Base-by-base conservation (phyloP, 208 protist genomes). In the Trypanosoma scelopori region DNA sequence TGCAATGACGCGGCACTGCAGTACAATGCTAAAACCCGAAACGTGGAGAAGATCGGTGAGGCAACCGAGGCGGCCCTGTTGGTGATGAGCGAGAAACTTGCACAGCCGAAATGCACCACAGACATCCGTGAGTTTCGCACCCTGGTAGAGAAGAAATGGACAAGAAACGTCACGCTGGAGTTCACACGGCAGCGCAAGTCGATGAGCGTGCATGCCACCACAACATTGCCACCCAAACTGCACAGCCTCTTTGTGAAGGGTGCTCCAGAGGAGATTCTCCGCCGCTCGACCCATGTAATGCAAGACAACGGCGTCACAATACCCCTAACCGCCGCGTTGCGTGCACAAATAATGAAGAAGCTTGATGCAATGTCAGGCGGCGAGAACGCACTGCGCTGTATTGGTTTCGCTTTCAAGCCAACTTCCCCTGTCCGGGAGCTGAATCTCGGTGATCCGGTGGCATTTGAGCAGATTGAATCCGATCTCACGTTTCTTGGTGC, bases 131-230 rank as follows among this genome's bases (percentile, higher is more conserved):
- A 27, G 5, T 89, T 73, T 39, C 60, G 78, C 15, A 59, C 30
- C 5, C 23, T 53, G 18, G 82, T 67, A 18, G 63, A 65, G 20
- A 0, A 50, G 1, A 64, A 74, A 41, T 90, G 88, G 82, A 70
- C 68, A 16, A 88, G 84, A 50, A 67, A 85, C 16, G 65, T 79
- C 0, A 97, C 91, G 15, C 80, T 98, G n/a, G 94, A 98, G 72
- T 99, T 99, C 68, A 96, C 88, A 5, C 83, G 97, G 23, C 81
- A 93, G 42, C 84, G 98, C 51, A 98, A 98, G 82, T 97, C 89
- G 18, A 99, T 99, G 97, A 91, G 84, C 58, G 94, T 98, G 41
- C 79, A 83, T 49, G 88, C 77, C 56, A 76, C 83, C 15, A 81
- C 76, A 0, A 47, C 57, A 11, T 27, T 55, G 0, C 39, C 3